Conservation (phyloP, 768 basidiomycete species). For the Amanita muscaria region DNA sequence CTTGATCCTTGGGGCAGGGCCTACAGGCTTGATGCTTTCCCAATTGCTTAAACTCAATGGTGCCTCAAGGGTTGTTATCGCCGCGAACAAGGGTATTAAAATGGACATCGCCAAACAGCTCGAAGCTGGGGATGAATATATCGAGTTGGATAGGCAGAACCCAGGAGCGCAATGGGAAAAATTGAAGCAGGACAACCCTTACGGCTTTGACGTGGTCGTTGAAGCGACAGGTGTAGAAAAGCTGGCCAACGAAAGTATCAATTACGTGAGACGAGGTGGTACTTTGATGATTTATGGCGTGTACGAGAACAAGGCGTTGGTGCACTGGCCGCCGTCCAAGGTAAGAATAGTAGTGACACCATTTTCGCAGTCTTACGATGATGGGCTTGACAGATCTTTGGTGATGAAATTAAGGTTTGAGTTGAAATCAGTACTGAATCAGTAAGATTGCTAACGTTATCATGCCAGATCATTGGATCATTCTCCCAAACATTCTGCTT, state of each 20-base stretch:
- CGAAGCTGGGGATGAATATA: slow-evolving; percentile 75
- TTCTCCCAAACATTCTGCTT: slow-evolving; percentile 88
- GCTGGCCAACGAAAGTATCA: slow-evolving; percentile 80
- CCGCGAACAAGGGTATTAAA: slow-evolving; percentile 87
- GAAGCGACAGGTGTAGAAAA: slow-evolving; percentile 70
- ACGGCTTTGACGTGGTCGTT: slow-evolving; percentile 83
- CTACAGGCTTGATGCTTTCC: slow-evolving; percentile 76
- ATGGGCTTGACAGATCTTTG: slow-evolving; percentile 52
- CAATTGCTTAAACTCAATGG: slow-evolving; percentile 86
- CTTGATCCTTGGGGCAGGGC: slow-evolving; percentile 82
- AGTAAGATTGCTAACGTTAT: background rate
- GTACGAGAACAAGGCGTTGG: slow-evolving; percentile 76
- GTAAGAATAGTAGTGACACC: slow-evolving; percentile 36
- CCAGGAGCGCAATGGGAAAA: slow-evolving; percentile 74
- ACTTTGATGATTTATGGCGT: slow-evolving; percentile 88
- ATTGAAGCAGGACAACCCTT: slow-evolving; percentile 72
- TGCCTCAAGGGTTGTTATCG: slow-evolving; percentile 71
- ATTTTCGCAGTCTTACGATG: background rate
- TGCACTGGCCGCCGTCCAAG: slow-evolving; percentile 82
- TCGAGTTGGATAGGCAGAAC: slow-evolving; percentile 71
- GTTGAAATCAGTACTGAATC: background rate
- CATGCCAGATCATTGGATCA: slow-evolving; percentile 73
- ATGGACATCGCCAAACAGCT: slow-evolving; percentile 78
- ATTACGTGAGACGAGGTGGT: slow-evolving; percentile 81
- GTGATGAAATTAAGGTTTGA: slow-evolving; percentile 40